A percentile compares a stretch with the other conserved stretches of the same genome.
phyloP scores from a whole-genome alignment of 352 stramenopile species.

The Pythium rhizo-oryzae region DNA sequence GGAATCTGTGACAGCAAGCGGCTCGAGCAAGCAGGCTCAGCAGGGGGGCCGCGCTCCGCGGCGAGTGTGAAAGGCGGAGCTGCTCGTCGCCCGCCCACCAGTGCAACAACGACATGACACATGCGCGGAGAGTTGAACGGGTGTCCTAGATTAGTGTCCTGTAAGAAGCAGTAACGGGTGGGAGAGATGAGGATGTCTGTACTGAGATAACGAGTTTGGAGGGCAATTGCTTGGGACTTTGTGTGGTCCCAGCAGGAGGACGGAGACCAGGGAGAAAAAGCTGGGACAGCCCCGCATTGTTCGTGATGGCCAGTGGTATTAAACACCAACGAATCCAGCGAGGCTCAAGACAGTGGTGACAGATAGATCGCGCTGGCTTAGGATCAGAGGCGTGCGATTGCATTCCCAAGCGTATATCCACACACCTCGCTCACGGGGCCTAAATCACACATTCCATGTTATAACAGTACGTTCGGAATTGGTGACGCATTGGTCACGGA shows the following conservation, averaged over 20 bases:
- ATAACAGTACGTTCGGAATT: not conserved
- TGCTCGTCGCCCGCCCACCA: conserved; percentile 9
- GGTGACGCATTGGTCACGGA: not conserved
- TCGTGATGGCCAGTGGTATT: too few relatives aligned
- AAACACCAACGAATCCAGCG: too few relatives aligned
- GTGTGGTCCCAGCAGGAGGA: not conserved
- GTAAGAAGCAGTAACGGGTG: not conserved
- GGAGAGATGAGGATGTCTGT: not conserved
- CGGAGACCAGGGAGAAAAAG: not conserved
- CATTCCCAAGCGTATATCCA: too few relatives aligned
- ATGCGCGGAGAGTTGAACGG: conserved; percentile 5
- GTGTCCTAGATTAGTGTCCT: conserved; percentile 22
- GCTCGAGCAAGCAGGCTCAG: not conserved
- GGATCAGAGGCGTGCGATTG: too few relatives aligned
- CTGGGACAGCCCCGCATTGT: not conserved
- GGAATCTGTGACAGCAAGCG: not conserved
- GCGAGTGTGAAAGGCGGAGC: not conserved
- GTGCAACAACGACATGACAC: conserved; percentile 27
- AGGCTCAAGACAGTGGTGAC: too few relatives aligned
- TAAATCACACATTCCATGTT: not conserved
- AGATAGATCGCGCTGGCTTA: too few relatives aligned
- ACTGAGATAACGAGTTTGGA: not conserved
- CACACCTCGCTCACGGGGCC: too few relatives aligned
- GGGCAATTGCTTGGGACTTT: not conserved
- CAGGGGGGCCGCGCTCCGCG: not conserved